Evolutionary conservation across 2,329 filamentous ascomycete genomes (phyloP).

Genomic region (Cytospora piceae): DNA sequence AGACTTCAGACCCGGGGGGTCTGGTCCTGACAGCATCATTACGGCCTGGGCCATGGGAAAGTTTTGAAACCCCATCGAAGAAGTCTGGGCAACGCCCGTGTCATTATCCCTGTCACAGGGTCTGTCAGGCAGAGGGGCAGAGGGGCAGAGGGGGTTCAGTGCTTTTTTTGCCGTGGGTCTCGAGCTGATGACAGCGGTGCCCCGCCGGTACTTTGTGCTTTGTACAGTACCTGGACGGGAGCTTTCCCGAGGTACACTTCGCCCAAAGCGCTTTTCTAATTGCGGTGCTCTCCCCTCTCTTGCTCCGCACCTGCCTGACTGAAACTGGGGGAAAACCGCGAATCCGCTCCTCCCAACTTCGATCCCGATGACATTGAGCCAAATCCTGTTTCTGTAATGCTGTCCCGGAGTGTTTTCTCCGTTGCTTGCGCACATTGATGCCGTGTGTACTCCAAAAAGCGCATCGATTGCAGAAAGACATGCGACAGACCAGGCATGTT

Average conservation of each 20-base stretch:
- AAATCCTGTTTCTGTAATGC: background rate
- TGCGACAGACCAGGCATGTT: background rate
- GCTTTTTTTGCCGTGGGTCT: background rate
- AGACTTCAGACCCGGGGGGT: background rate
- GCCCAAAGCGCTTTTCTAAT: background rate
- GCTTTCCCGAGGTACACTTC: background rate
- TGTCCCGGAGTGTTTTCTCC: background rate
- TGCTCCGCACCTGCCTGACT: constrained; percentile 1
- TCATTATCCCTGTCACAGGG: too few relatives aligned
- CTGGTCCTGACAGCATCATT: background rate
- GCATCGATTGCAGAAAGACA: background rate
- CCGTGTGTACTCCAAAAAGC: background rate
- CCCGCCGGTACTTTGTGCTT: background rate
- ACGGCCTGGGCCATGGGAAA: background rate
- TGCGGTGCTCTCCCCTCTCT: background rate
- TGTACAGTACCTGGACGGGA: background rate
- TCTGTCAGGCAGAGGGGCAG: too few relatives aligned
- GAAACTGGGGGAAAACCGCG: background rate
- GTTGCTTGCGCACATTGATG: background rate
- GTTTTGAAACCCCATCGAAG: background rate
- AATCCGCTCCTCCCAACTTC: background rate
- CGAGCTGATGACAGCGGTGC: background rate
- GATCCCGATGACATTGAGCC: background rate
- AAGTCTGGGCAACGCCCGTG: too few relatives aligned
- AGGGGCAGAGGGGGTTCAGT: too few relatives aligned